These are phyloP conservation scores for Collybia sordida DNA, from an alignment of 768 basidiomycete genomes.

Conservation along the genomic window DNA sequence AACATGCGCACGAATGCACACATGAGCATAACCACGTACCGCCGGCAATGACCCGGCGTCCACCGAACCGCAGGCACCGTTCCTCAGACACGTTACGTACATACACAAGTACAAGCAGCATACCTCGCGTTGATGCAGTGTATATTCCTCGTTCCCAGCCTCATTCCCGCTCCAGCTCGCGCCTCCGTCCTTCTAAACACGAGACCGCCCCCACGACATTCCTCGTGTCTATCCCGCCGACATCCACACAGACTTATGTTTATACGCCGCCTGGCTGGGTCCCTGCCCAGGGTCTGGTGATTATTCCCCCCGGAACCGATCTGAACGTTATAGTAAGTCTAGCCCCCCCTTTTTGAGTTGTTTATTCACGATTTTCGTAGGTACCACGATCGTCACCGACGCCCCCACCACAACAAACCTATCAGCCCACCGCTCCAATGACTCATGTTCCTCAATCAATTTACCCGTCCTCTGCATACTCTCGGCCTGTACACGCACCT, in stretches of 20 bases:
- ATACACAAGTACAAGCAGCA: too few relatives aligned
- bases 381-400: neutral
- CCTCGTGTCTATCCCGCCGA: slow-evolving; percentile 2
- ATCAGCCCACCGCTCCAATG: neutral
- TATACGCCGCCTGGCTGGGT: slow-evolving; percentile 6
- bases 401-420: neutral
- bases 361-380: neutral
- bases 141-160: neutral
- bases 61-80: neutral
- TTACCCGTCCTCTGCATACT: neutral
- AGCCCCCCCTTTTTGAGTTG: neutral
- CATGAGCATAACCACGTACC: slow-evolving; percentile 9
- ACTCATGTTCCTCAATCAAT: neutral
- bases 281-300: slow-evolving; percentile 8
- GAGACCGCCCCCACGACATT: neutral
- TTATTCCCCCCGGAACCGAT: slow-evolving; percentile 5
- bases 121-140: neutral
- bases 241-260: slow-evolving; percentile 4
- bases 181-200: neutral
- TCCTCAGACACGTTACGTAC: too few relatives aligned
- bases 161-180: neutral
- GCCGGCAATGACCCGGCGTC: neutral
- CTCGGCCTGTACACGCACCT: neutral
- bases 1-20: neutral
- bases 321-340: slow-evolving; percentile 8